Evolutionary conservation across 176 grass and related monocot genomes (phyloP).

Genomic region (Saccharum spontaneum): DNA sequence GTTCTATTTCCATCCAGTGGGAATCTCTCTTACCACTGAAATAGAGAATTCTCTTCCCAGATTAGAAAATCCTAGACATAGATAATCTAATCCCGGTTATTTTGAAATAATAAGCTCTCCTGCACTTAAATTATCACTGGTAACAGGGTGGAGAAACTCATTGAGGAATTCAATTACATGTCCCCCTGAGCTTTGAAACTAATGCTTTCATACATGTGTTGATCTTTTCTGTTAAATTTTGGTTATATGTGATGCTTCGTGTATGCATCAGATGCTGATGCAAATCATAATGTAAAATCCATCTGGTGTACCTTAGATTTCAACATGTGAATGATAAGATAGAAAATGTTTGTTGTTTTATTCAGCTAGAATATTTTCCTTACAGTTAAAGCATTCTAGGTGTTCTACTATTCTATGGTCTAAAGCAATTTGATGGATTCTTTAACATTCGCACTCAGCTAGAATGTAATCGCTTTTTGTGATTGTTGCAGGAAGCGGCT

Average conservation of each 20-base stretch:
- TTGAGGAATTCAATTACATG: neutral
- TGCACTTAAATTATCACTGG: neutral
- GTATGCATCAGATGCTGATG: neutral
- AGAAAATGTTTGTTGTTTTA: neutral
- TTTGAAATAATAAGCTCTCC: neutral
- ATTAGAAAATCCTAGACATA: neutral
- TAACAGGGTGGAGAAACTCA: neutral
- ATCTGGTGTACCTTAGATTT: neutral
- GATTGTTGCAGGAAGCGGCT: conserved; percentile 77
- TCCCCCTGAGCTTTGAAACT: conserved; percentile 10
- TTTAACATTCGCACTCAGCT: neutral
- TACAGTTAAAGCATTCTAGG: conserved; percentile 11
- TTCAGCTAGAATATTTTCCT: neutral
- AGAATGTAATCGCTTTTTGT: neutral
- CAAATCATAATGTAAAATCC: neutral
- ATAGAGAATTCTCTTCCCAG: neutral
- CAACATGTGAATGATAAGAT: neutral
- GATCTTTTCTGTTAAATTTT: conserved; percentile 14
- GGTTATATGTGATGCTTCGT: neutral
- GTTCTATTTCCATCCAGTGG: neutral
- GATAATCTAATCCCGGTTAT: neutral
- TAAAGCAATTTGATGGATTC: conserved; percentile 8
- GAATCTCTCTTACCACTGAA: neutral
- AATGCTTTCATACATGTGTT: neutral
- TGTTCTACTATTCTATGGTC: neutral